Evolutionary conservation across 768 basidiomycete genomes (phyloP), one percentile per base, ranked within the genome.

Genomic region (Phlegmacium glaucopus): DNA sequence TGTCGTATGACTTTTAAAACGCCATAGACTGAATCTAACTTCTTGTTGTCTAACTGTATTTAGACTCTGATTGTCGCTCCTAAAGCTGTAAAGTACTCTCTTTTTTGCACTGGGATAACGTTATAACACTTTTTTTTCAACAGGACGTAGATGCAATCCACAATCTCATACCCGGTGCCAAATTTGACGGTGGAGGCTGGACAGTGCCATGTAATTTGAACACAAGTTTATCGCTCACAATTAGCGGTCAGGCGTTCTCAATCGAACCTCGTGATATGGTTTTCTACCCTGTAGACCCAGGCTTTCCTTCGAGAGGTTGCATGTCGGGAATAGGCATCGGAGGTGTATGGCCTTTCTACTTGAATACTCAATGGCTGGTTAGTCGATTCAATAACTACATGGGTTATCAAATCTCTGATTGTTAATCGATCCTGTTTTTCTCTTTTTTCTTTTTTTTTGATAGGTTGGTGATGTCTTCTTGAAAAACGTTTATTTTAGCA

Each of bases 121-220:
- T n/a, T n/a, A n/a, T n/a, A n/a, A n/a, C n/a, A n/a, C n/a, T 43
- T 42, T 6, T 55, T 44, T 16, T 8, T 42, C 30, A 45, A 9
- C 37, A 69, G 51, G 87, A 87, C 52, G 82, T 80, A 28, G 66
- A 65, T 2, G 69, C 73, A 0, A 70, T 90, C 43, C 81, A 87
- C 58, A 54, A 64, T 13, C 61, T 62, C 9, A 83, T 86, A 55
- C 72, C 79, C 1, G 84, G 83, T 17, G 77, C 85, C 4, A 49
- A 61, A 44, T 72, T 69, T 25, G 73, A 79, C 54, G 67, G 67
- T 6, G 73, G 58, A 66, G 72, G 55, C 64, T 87, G 74, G 72
- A 81, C 72, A 9, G 69, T 90, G 44, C 85, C 88, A 2, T 90
- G 87, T 66, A 80, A 74, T 18, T 77, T 76, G 11, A 74, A 63